These are phyloP conservation scores for Vitis vinifera DNA, from an alignment of 164 flowering plant species.

Conservation along the genomic window DNA sequence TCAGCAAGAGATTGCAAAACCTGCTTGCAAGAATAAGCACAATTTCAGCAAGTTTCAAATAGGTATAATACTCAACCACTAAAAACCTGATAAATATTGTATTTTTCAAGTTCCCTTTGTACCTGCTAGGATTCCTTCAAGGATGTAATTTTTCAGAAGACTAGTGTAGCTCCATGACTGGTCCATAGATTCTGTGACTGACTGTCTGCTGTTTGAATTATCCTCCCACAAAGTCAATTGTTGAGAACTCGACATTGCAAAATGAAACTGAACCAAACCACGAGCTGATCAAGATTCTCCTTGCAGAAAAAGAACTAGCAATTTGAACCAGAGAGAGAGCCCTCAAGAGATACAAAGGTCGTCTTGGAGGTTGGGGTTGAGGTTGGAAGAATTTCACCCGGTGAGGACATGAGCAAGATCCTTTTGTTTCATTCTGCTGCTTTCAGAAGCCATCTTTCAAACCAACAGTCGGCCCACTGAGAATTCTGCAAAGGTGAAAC, in stretches of 20 bases:
- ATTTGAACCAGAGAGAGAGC: neutral
- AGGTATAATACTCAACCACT: neutral
- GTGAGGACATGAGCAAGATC: neutral
- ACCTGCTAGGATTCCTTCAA: slow-evolving; percentile 4
- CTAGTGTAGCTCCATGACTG: neutral
- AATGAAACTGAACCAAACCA: neutral
- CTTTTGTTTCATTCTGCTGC: neutral
- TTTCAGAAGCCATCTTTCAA: neutral
- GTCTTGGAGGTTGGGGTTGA: neutral
- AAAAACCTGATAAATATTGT: neutral
- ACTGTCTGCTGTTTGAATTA: neutral
- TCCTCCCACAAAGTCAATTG: neutral
- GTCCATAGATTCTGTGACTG: neutral
- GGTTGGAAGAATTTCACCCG: neutral
- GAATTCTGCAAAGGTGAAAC: neutral
- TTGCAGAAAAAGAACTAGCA: neutral
- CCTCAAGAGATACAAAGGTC: neutral
- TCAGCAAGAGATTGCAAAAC: neutral
- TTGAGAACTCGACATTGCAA: neutral
- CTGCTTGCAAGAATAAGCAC: too few species aligned
- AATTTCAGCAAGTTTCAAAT: neutral
- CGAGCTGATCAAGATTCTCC: neutral
- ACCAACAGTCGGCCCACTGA: neutral
- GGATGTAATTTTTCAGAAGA: neutral
- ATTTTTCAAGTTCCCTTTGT: neutral